Conservation (phyloP, 139 green algal species). For the Deuterostichococcus epilithicus region DNA sequence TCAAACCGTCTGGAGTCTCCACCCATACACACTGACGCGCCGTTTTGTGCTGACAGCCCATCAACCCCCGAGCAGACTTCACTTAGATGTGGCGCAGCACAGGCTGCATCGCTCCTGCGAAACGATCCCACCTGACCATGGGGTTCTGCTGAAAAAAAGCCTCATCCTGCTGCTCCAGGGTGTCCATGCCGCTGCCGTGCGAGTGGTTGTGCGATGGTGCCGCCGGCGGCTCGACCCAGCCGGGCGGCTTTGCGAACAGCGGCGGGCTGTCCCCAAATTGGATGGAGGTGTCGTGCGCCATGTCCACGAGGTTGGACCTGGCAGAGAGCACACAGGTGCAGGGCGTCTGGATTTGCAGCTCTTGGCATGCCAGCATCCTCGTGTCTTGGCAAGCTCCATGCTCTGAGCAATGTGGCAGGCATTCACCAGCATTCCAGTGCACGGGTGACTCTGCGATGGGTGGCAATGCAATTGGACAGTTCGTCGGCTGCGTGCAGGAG, state of each 20-base stretch:
- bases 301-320: constrained; percentile 47
- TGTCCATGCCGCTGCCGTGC: neutral
- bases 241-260: constrained; percentile 69
- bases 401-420: constrained; percentile 27
- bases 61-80: too few relatives aligned
- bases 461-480: too few relatives aligned
- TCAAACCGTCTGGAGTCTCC: too few relatives aligned
- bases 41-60: too few relatives aligned
- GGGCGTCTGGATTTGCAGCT: neutral
- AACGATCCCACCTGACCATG: constrained; percentile 1
- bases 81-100: too few relatives aligned
- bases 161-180: neutral
- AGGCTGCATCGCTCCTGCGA: too few relatives aligned
- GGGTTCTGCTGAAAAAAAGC: constrained; percentile 30
- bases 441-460: too few relatives aligned
- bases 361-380: neutral
- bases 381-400: too few relatives aligned
- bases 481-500: too few relatives aligned
- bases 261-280: constrained; percentile 80
- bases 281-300: constrained; percentile 59
- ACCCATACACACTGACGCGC: too few relatives aligned
- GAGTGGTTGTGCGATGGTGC: neutral
- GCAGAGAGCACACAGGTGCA: constrained; percentile 1
- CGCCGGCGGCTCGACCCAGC: constrained; percentile 20
- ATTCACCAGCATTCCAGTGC: too few relatives aligned